phyloP scores from a whole-genome alignment of 306 rosid species.

The Prunus mira region DNA sequence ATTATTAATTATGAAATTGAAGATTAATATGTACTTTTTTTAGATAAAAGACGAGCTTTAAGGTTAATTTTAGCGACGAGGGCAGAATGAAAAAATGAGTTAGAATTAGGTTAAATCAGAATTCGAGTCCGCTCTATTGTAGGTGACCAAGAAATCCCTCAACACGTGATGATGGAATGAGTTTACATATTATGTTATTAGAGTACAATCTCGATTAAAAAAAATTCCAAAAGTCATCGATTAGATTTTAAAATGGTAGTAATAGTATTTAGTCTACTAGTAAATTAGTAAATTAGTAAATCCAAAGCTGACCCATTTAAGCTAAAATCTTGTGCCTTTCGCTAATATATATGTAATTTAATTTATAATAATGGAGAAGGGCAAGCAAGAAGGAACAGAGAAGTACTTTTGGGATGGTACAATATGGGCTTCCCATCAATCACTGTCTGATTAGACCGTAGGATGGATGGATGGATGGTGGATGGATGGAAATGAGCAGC shows the following conservation, averaged over 20 bases:
- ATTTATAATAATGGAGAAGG: slow-evolving; percentile 1
- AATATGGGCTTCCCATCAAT: slow-evolving; percentile 26
- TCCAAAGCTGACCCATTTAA: neutral
- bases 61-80: rapidly evolving
- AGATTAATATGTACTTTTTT: too few species aligned
- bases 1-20: too few species aligned
- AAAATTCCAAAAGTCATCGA: neutral
- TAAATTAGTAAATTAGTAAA: neutral
- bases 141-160: neutral
- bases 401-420: slow-evolving; percentile 28
- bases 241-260: neutral
- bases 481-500: neutral
- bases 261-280: neutral
- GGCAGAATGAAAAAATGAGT: too few species aligned
- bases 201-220: neutral
- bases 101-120: neutral
- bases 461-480: slow-evolving; percentile 20
- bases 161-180: neutral
- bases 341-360: neutral
- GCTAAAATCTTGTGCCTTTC: slow-evolving; percentile 3
- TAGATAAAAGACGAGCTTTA: too few species aligned
- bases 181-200: neutral
- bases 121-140: neutral
- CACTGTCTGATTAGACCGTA: slow-evolving; percentile 34
- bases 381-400: slow-evolving; percentile 11